These are phyloP conservation scores for Prinsepia uniflora DNA, from an alignment of 306 rosid genomes.

Conservation along the genomic window DNA sequence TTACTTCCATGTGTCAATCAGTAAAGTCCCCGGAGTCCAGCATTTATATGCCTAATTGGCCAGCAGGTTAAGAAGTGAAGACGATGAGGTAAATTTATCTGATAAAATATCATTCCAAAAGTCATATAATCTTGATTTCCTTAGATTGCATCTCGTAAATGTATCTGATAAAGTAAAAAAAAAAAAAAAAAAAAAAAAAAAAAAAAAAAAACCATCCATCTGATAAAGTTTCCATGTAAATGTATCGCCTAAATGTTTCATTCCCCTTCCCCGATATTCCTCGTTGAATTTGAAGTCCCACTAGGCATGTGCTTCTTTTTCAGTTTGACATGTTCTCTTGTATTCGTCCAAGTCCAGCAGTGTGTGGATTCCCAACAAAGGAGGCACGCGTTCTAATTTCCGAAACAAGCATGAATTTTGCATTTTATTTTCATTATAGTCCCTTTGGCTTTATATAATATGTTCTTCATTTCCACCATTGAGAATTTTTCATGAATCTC, in stretches of 20 bases:
- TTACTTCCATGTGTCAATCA: constrained; percentile 8
- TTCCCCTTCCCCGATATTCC: neutral
- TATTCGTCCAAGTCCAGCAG: constrained; percentile 96
- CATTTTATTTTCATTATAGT: neutral
- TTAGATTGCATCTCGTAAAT: too few relatives aligned
- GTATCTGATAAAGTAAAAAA: too few relatives aligned
- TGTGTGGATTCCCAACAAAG: constrained; percentile 93
- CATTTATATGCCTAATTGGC: constrained; percentile 74
- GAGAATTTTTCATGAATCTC: neutral
- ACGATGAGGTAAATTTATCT: constrained; percentile 65
- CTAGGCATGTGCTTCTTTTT: constrained; percentile 14
- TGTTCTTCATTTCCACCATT: neutral
- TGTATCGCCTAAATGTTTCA: too few relatives aligned
- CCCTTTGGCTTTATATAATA: neutral
- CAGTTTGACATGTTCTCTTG: constrained; percentile 80
- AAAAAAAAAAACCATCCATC: too few relatives aligned
- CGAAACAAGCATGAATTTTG: constrained; percentile 52
- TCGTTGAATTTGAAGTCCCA: neutral
- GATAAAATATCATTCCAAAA: too few relatives aligned
- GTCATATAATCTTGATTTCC: too few relatives aligned
- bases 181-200: too few relatives aligned
- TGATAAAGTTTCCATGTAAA: too few relatives aligned
- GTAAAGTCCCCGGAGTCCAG: constrained; percentile 82
- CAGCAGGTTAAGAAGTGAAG: constrained; percentile 65
- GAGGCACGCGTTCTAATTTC: constrained; percentile 82